phyloP scores from a whole-genome alignment of 1,139 yeast genomes.

The Nakaseomyces nivariensis region DNA sequence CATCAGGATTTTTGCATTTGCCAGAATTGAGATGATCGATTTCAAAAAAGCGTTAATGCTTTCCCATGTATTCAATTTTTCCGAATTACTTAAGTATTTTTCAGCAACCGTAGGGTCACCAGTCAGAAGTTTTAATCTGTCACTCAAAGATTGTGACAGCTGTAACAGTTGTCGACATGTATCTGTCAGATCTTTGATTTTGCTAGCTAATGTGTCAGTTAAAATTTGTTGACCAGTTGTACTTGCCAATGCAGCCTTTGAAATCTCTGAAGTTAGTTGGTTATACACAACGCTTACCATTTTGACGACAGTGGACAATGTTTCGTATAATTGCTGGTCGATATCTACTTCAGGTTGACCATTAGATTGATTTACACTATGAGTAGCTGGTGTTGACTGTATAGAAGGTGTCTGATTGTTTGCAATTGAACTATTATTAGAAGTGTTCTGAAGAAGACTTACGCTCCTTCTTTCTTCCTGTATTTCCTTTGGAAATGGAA shows the following conservation, averaged over 20 bases:
- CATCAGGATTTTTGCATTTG: slow-evolving; percentile 76
- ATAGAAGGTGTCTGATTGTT: background rate
- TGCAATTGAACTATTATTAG: background rate
- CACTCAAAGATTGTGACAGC: slow-evolving; percentile 56
- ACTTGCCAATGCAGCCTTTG: slow-evolving; percentile 54
- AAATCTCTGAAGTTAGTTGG: slow-evolving; percentile 67
- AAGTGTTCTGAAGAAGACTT: background rate
- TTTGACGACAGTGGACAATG: slow-evolving; percentile 63
- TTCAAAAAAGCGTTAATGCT: slow-evolving; percentile 76
- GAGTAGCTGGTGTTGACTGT: background rate
- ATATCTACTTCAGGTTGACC: slow-evolving; percentile 37
- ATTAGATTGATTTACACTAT: background rate
- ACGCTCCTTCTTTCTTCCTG: background rate
- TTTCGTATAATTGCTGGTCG: slow-evolving; percentile 65
- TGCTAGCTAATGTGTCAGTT: slow-evolving; percentile 42
- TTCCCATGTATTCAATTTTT: slow-evolving; percentile 70
- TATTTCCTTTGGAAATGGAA: background rate
- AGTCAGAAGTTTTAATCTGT: slow-evolving; percentile 37
- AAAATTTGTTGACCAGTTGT: slow-evolving; percentile 27
- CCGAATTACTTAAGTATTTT: slow-evolving; percentile 40
- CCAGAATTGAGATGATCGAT: slow-evolving; percentile 72
- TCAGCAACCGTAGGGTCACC: slow-evolving; percentile 35
- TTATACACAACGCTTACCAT: slow-evolving; percentile 74
- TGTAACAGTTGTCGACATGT: slow-evolving; percentile 80
- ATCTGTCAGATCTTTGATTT: slow-evolving; percentile 66